Conservation (phyloP, 192 early-diverging fungal genomes). For the Entomortierella chlamydospora region DNA sequence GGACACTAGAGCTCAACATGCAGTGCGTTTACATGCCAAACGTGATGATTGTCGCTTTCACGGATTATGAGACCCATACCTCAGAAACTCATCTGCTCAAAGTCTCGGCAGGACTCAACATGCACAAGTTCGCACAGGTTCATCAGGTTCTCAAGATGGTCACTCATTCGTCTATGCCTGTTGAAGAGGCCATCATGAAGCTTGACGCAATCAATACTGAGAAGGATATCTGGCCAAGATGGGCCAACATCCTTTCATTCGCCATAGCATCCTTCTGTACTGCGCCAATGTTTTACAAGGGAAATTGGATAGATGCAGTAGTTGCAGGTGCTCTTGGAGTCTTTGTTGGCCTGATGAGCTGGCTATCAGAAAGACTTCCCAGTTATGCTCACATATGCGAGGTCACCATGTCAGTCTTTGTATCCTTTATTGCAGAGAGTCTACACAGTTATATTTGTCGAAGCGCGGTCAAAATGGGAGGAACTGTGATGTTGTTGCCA, state of each 20-base stretch:
- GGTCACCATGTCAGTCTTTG: slow-evolving; percentile 61
- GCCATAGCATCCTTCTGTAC: slow-evolving; percentile 68
- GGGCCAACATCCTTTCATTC: slow-evolving; percentile 68
- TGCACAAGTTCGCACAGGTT: slow-evolving; percentile 75
- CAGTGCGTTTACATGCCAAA: slow-evolving; percentile 78
- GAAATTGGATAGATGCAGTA: slow-evolving; percentile 73
- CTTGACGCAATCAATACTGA: slow-evolving; percentile 69
- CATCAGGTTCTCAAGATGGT: slow-evolving; percentile 73
- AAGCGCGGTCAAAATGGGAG: slow-evolving; percentile 63
- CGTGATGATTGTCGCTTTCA: slow-evolving; percentile 78
- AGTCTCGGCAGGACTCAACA: slow-evolving; percentile 71
- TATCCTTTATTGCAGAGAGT: slow-evolving; percentile 63
- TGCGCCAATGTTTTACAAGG: slow-evolving; percentile 75
- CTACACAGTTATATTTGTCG: slow-evolving; percentile 70
- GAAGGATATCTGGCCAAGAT: slow-evolving; percentile 71
- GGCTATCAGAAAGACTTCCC: slow-evolving; percentile 71
- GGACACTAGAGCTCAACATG: slow-evolving; percentile 71
- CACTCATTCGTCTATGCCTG: slow-evolving; percentile 70
- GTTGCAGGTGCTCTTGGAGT: slow-evolving; percentile 68
- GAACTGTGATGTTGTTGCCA: slow-evolving; percentile 74
- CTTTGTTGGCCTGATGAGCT: slow-evolving; percentile 56
- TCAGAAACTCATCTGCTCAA: slow-evolving; percentile 82
- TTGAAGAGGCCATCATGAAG: slow-evolving; percentile 74
- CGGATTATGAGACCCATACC: slow-evolving; percentile 77
- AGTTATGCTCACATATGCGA: slow-evolving; percentile 64